These are phyloP conservation scores for Hygrophila difformis DNA, from an alignment of 257 asterid species.

Conservation along the genomic window DNA sequence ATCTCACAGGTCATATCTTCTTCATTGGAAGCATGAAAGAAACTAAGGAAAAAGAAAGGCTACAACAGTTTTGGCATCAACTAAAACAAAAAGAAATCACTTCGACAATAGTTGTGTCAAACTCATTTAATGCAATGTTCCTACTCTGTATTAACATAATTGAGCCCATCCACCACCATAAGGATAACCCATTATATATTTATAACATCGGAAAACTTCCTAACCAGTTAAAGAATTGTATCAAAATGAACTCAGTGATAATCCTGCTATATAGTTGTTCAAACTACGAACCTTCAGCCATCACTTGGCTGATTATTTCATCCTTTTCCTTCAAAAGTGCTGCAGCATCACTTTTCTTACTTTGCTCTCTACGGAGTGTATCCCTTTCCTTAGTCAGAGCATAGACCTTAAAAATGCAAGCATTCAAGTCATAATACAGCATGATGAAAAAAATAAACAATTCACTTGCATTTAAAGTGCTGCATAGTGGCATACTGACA, in stretches of 20 bases:
- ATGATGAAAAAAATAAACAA: too few species aligned
- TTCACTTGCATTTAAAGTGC: background rate
- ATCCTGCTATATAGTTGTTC: conserved; percentile 9
- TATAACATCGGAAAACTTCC: background rate
- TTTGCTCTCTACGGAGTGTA: conserved; percentile 71
- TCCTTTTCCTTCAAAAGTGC: conserved; percentile 85
- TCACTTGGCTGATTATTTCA: conserved; percentile 73
- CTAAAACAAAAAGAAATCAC: too few species aligned
- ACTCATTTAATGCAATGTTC: too few species aligned
- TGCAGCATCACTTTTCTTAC: conserved; percentile 66
- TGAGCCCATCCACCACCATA: too few species aligned
- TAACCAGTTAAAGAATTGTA: background rate
- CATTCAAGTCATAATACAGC: background rate
- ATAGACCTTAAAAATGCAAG: conserved; percentile 46
- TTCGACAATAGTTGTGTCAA: too few species aligned
- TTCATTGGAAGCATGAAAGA: too few species aligned
- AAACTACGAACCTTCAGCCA: conserved; percentile 75
- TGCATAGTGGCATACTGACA: background rate
- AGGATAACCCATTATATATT: too few species aligned
- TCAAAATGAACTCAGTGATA: background rate
- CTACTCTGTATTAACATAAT: too few species aligned
- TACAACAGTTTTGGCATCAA: too few species aligned
- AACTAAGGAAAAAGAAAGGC: too few species aligned
- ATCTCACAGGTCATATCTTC: too few species aligned
- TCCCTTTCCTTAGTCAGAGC: conserved; percentile 79